Evolutionary conservation across 495 filamentous ascomycete species (phyloP).

Genomic region (Aspergillus cristatus): DNA sequence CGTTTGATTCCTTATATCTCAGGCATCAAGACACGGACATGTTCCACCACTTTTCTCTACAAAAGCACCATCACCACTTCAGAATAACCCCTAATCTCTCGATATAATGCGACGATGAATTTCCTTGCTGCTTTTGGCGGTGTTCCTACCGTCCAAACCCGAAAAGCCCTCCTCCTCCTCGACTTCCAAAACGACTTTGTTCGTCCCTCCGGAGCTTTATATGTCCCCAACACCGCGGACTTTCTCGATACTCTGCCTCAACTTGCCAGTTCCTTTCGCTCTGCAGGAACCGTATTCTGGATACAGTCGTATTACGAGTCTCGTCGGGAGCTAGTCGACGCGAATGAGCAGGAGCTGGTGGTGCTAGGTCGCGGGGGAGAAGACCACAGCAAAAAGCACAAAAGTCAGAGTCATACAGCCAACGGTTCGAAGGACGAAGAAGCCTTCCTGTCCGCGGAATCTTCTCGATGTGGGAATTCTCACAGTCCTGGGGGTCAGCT

Average conservation of each 20-base stretch:
- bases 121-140: slow-evolving; percentile 26
- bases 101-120: slow-evolving; percentile 21
- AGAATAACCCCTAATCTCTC: no score
- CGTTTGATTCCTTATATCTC: no score
- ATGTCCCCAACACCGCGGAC: slow-evolving; percentile 52
- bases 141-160: slow-evolving; percentile 51
- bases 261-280: slow-evolving; percentile 66
- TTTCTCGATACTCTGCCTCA: slow-evolving; percentile 58
- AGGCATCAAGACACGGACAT: no score
- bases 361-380: slow-evolving; percentile 18
- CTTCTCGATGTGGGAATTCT: slow-evolving; percentile 49
- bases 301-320: slow-evolving; percentile 66
- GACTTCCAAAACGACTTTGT: slow-evolving; percentile 93
- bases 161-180: slow-evolving; percentile 75
- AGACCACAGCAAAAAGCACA: slow-evolving; percentile 7
- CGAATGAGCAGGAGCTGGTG: slow-evolving; percentile 30
- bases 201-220: slow-evolving; percentile 56
- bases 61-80: no score
- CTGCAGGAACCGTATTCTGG: slow-evolving; percentile 78
- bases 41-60: neutral
- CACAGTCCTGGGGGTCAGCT: slow-evolving; percentile 62
- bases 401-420: slow-evolving; percentile 12
- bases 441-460: slow-evolving; percentile 50
- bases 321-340: slow-evolving; percentile 43
- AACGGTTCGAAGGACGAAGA: slow-evolving; percentile 40